These are phyloP conservation scores for Arctium lappa DNA, from an alignment of 129 eudicot species.

Conservation along the genomic window DNA sequence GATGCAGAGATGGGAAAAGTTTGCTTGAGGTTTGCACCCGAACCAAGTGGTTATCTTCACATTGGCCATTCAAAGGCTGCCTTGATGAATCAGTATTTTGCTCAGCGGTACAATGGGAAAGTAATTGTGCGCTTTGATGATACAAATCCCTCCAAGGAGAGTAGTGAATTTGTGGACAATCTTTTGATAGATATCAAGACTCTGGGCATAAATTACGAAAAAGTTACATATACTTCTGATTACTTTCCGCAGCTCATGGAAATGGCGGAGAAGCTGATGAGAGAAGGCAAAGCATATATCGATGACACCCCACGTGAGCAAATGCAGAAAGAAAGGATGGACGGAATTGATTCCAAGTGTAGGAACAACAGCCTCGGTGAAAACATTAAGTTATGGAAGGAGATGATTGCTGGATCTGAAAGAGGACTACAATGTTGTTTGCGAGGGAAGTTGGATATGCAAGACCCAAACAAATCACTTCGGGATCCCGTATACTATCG, in stretches of 20 bases:
- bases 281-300: constrained; percentile 72
- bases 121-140: constrained; percentile 85
- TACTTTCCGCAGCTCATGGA: constrained; percentile 72
- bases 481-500: constrained; percentile 94
- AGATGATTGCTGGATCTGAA: constrained; percentile 83
- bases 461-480: constrained; percentile 81
- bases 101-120: constrained; percentile 70
- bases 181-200: constrained; percentile 69
- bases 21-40: constrained; percentile 85
- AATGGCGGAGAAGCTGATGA: constrained; percentile 76
- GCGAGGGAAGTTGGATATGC: constrained; percentile 82
- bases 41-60: constrained; percentile 95
- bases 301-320: constrained; percentile 89
- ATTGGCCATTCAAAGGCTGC: constrained; percentile 98
- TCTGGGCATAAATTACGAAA: constrained; percentile 61
- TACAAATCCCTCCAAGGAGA: constrained; percentile 90
- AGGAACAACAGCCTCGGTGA: constrained; percentile 59
- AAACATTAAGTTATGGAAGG: constrained; percentile 72
- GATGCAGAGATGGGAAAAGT: constrained; percentile 90
- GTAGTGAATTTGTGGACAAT: constrained; percentile 83
- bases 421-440: constrained; percentile 77
- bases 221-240: constrained; percentile 82
- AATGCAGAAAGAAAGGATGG: constrained; percentile 89
- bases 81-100: constrained; percentile 75
- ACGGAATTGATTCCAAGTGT: constrained; percentile 81